Evolutionary conservation across 2,329 filamentous ascomycete genomes (phyloP), one percentile per base, ranked within the genome.

Genomic region (Clarireedia hainanense): DNA sequence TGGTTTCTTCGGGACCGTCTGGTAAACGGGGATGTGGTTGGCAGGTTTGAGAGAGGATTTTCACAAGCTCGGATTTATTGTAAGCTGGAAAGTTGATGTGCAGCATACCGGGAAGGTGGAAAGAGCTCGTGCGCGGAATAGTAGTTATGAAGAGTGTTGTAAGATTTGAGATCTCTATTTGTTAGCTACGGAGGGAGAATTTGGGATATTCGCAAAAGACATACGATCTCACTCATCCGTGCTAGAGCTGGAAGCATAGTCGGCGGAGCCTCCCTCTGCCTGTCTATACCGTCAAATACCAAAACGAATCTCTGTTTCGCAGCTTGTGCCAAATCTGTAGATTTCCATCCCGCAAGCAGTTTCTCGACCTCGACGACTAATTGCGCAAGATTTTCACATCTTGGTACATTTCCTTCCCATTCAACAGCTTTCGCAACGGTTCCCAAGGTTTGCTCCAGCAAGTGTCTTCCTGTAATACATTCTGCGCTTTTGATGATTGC

Each of bases 21-120:
- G 66, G 67, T 74, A 79, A 61, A 78, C 76, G 50, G 74, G 76
- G 3, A 71, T 73, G 14, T 75, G 78, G 67, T n/a, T 51, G 7
- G 47, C 52, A 55, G 69, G 50, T 74, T 6, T 77, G 73, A n/a
- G 84, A 77, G 26, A 96, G 75, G 61, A 99, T 95, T 42, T 80
- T 75, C 52, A 95, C 79, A 54, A 89, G 86, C 64, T 96, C 88
- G 55, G 82, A 71, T 65, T 94, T 91, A 10, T 81, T 85, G 72
- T 97, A 99, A 2, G 89, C 79, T 1, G 89, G 82, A 67, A 97
- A 97, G 67, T 88, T 82, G 26, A 97, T 76, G 69, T 94, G 85
- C 2, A 90, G 84, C 0, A 86, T 79, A 5, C 86, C 84, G 4
- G 87, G 75, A 6, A 81, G 78, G 62, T 88, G 86, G 7, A 95